A percentile compares a stretch with the other conserved stretches of the same genome.
Evolutionary conservation across 1,139 yeast genomes (phyloP).

Genomic region (Candida gigantensis): DNA sequence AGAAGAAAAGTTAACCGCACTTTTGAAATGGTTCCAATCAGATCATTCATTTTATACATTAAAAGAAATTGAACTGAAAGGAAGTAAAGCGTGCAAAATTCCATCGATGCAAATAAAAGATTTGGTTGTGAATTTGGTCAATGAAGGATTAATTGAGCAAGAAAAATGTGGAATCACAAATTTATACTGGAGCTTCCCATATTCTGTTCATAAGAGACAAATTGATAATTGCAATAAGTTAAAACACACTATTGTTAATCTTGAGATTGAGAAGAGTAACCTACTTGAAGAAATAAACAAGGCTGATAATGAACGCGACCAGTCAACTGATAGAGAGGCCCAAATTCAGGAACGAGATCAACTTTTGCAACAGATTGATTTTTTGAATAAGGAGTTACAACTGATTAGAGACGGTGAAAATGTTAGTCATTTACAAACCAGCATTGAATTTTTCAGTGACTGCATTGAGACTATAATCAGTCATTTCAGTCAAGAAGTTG

Average conservation of each 20-base stretch:
- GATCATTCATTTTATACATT: conserved; percentile 44
- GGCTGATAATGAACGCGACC: conserved; percentile 5
- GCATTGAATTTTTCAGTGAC: conserved; percentile 18
- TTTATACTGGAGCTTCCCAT: conserved; percentile 54
- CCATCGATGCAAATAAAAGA: conserved; percentile 54
- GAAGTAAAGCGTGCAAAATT: conserved; percentile 46
- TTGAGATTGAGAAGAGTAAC: conserved; percentile 7
- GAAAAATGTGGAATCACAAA: conserved; percentile 58
- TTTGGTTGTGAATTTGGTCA: conserved; percentile 43
- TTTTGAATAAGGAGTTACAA: conserved; percentile 6
- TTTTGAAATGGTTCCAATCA: conserved; percentile 42
- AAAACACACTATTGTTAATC: conserved; percentile 15
- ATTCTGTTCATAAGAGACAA: conserved; percentile 27
- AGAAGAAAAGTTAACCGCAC: conserved; percentile 41
- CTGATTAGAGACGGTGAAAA: conserved; percentile 5
- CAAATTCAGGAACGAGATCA: conserved; percentile 5
- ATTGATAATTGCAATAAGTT: conserved; percentile 17
- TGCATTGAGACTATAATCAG: conserved; percentile 16
- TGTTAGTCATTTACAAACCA: conserved; percentile 5
- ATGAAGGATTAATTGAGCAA: conserved; percentile 45
- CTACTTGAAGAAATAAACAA: conserved; percentile 7
- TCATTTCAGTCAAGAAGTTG: conserved; percentile 15
- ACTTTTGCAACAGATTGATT: conserved; percentile 1
- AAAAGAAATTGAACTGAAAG: conserved; percentile 51
- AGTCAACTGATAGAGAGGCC: conserved; percentile 6